Conservation (phyloP, 1,284 basidiomycete genomes). For the Moesziomyces aphidis region DNA sequence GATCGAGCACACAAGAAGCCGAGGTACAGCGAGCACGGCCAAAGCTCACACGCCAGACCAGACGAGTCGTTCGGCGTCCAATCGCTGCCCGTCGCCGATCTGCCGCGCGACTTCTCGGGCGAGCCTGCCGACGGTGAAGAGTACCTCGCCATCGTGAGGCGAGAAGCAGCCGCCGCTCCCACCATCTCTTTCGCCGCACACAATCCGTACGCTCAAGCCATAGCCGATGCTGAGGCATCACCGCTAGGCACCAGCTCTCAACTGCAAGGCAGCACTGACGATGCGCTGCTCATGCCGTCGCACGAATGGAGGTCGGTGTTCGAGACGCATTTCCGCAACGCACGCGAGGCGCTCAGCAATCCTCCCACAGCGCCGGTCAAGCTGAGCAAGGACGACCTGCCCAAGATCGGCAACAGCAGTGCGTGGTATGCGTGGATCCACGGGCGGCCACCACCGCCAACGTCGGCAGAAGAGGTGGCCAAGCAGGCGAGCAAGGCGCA, state of each 20-base stretch:
- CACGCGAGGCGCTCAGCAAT: slow-evolving; percentile 36
- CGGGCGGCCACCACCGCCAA: slow-evolving; percentile 24
- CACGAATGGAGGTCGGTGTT: slow-evolving; percentile 39
- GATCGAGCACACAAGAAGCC: slow-evolving; percentile 23
- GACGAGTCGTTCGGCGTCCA: slow-evolving; percentile 49
- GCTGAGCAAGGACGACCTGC: slow-evolving; percentile 28
- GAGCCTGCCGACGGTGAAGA: slow-evolving; percentile 57
- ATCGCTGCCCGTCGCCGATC: slow-evolving; percentile 53
- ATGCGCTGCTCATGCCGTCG: slow-evolving; percentile 30
- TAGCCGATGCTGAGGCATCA: neutral
- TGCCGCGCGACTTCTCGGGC: slow-evolving; percentile 56
- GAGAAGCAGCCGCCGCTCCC: slow-evolving; percentile 41
- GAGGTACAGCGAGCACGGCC: slow-evolving; percentile 4
- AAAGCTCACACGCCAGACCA: neutral
- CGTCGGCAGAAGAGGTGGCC: slow-evolving; percentile 7
- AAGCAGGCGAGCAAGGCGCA: slow-evolving; percentile 15
- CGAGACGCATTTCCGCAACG: slow-evolving; percentile 33
- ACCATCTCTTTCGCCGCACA: slow-evolving; percentile 33
- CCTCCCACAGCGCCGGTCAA: slow-evolving; percentile 32
- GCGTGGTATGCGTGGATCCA: slow-evolving; percentile 53
- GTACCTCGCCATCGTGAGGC: slow-evolving; percentile 62
- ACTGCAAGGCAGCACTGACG: neutral
- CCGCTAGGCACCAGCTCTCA: neutral
- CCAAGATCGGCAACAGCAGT: slow-evolving; percentile 27
- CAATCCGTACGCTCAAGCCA: slow-evolving; percentile 45